These are phyloP conservation scores for Aspergillus diversus DNA, from an alignment of 495 filamentous ascomycete genomes.

Conservation along the genomic window DNA sequence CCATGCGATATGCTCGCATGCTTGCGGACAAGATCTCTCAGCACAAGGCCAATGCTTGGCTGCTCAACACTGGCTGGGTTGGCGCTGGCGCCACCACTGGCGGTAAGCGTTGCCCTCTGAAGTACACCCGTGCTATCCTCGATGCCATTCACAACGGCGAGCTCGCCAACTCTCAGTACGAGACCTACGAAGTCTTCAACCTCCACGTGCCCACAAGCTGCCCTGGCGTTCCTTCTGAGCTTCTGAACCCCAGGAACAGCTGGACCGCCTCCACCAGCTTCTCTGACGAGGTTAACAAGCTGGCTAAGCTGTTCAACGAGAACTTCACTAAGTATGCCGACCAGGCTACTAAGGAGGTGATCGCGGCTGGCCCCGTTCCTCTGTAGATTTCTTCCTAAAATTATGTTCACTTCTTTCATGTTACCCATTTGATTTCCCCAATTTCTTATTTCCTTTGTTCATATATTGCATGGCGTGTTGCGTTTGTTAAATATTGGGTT, in stretches of 20 bases:
- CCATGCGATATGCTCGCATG: conserved; percentile 99
- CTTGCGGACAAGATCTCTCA: conserved; percentile 94
- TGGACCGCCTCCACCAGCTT: conserved; percentile 85
- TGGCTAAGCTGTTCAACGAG: conserved; percentile 84
- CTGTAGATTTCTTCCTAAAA: conserved; percentile 9
- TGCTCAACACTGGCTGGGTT: conserved; percentile 99
- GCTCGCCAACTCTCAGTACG: conserved; percentile 87
- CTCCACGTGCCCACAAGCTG: conserved; percentile 87
- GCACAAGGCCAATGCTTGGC: conserved; percentile 96
- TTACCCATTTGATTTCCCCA: conserved; percentile 4
- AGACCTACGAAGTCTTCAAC: conserved; percentile 96
- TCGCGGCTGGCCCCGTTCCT: conserved; percentile 43
- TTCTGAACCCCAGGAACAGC: conserved; percentile 90
- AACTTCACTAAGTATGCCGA: conserved; percentile 96
- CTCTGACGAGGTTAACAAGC: conserved; percentile 83
- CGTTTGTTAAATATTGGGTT: conserved; percentile 24
- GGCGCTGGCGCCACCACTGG: conserved; percentile 93
- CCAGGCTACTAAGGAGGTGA: conserved; percentile 79
- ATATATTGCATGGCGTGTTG: conserved; percentile 37
- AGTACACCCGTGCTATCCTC: conserved; percentile 98
- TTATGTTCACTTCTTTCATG: conserved; percentile 1
- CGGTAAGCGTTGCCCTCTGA: conserved; percentile 97
- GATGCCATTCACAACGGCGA: conserved; percentile 97
- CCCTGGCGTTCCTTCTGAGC: conserved; percentile 81
- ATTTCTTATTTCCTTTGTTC: conserved; percentile 14